Conservation (phyloP, 305 asterid genomes). For the Rubia tinctorum region DNA sequence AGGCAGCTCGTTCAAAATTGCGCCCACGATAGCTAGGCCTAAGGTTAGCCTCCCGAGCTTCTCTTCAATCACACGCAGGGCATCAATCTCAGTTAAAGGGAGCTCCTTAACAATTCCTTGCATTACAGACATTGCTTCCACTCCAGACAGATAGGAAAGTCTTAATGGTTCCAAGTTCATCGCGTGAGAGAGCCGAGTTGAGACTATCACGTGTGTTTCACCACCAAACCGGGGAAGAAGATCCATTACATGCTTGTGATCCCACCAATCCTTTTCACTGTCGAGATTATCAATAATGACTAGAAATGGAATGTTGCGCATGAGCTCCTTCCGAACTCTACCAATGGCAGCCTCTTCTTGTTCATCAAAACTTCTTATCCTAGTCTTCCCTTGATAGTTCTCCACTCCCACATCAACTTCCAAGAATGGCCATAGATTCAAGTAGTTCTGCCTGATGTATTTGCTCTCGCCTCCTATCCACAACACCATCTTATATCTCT, state of each 20-base stretch:
- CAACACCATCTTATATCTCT: constrained; percentile 83
- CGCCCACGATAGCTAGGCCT: constrained; percentile 87
- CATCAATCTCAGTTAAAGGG: constrained; percentile 74
- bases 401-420: constrained; percentile 82
- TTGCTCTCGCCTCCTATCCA: constrained; percentile 97
- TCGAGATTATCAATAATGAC: constrained; percentile 84
- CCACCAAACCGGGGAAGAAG: constrained; percentile 96
- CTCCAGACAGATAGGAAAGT: constrained; percentile 79
- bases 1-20: constrained; percentile 87
- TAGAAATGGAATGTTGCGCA: constrained; percentile 81
- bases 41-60: constrained; percentile 86
- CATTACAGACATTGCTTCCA: constrained; percentile 91
- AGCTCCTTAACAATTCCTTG: constrained; percentile 66
- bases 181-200: constrained; percentile 63
- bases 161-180: constrained; percentile 82
- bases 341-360: constrained; percentile 88
- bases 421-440: constrained; percentile 73
- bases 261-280: constrained; percentile 98
- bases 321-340: constrained; percentile 82
- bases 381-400: constrained; percentile 46
- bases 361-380: constrained; percentile 87
- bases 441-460: constrained; percentile 75
- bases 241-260: constrained; percentile 81
- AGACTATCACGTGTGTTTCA: constrained; percentile 81
- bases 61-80: constrained; percentile 79